Evolutionary conservation across 306 rosid genomes (phyloP).

Genomic region (Erythrophleum fordii): DNA sequence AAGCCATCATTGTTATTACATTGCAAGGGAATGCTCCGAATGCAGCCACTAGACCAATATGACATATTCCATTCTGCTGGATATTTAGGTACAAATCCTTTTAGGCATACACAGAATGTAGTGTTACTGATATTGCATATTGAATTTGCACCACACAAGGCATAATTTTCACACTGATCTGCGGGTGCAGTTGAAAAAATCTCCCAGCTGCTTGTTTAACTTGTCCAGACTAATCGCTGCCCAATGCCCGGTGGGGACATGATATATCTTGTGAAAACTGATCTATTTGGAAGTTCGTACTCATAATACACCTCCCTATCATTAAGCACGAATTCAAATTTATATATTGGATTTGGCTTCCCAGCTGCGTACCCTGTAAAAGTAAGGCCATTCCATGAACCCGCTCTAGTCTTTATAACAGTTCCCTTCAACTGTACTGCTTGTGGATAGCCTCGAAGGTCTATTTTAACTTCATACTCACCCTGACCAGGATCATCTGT

Average conservation of each 20-base stretch:
- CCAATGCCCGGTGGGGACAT: not conserved
- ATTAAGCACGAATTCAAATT: not conserved
- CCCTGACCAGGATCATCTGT: slow-evolving; percentile 17
- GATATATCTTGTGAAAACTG: slow-evolving; percentile 1
- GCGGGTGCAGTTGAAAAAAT: not conserved
- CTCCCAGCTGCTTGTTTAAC: not conserved
- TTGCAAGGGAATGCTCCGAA: not conserved
- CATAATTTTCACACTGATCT: slow-evolving; percentile 8
- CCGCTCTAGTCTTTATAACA: not conserved
- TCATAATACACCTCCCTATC: slow-evolving; percentile 20
- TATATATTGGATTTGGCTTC: not conserved
- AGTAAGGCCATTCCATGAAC: slow-evolving; percentile 22
- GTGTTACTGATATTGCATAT: not conserved
- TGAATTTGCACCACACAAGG: slow-evolving; percentile 1
- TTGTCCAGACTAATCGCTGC: not conserved
- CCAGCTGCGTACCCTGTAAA: slow-evolving; percentile 13
- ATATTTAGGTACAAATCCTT: slow-evolving; percentile 12
- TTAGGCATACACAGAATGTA: not conserved
- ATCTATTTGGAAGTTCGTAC: slow-evolving; percentile 11
- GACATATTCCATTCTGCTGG: slow-evolving; percentile 22
- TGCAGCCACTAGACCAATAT: slow-evolving; percentile 18
- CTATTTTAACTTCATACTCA: not conserved
- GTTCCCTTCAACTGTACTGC: not conserved
- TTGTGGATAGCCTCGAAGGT: slow-evolving; percentile 22
- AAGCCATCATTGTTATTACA: slow-evolving; percentile 19